Evolutionary conservation across 805 yeast species (phyloP).

Genomic region (Schwanniomyces occidentalis): DNA sequence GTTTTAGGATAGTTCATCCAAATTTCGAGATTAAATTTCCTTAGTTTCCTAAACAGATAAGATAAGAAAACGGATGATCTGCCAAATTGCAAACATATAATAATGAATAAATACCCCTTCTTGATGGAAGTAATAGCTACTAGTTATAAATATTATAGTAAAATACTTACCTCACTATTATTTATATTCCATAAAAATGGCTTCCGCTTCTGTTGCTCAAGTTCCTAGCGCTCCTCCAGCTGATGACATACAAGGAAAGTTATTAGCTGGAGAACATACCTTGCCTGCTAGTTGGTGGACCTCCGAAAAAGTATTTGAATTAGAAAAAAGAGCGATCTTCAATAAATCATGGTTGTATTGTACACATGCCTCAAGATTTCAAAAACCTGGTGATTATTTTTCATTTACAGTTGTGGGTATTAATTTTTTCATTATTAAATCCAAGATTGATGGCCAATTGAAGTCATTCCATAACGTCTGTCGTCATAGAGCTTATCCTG

Average conservation of each 20-base stretch:
- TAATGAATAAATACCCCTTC: too few species aligned
- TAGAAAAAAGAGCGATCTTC: conserved; percentile 59
- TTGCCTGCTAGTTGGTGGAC: conserved; percentile 71
- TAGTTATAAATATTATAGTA: too few species aligned
- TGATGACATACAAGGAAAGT: conserved; percentile 8
- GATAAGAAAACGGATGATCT: too few species aligned
- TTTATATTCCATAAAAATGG: too few species aligned
- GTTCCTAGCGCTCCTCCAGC: conserved; percentile 27
- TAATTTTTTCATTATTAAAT: conserved; percentile 55
- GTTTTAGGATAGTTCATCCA: too few species aligned
- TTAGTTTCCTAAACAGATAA: too few species aligned
- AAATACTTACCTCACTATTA: too few species aligned
- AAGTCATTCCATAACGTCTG: conserved; percentile 66
- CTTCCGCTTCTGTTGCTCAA: conserved; percentile 15
- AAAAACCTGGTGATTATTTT: conserved; percentile 58
- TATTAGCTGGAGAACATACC: conserved; percentile 41
- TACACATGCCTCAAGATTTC: conserved; percentile 52
- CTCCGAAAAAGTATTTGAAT: conserved; percentile 55
- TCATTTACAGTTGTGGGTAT: conserved; percentile 52
- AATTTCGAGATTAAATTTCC: too few species aligned
- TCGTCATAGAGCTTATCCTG: conserved; percentile 66
- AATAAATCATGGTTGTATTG: conserved; percentile 57
- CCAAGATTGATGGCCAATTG: conserved; percentile 47
- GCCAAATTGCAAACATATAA: too few species aligned
- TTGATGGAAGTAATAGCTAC: too few species aligned